Evolutionary conservation across 2,329 filamentous ascomycete genomes (phyloP).

Genomic region (Bipolaris bicolor): DNA sequence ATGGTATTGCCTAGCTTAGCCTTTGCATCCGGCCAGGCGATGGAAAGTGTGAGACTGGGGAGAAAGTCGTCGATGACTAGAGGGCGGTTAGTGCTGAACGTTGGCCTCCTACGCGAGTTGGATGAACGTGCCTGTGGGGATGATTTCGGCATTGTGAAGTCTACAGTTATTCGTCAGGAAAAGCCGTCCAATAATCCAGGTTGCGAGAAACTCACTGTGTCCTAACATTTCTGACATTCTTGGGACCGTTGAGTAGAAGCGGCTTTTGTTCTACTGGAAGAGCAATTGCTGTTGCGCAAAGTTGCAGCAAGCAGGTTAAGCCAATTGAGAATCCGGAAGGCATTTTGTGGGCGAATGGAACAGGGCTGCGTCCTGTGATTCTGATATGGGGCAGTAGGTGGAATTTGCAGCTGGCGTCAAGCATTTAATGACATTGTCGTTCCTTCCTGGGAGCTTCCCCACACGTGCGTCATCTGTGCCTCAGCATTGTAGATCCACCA

Average conservation of each 20-base stretch:
- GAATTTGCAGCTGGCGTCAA: neutral
- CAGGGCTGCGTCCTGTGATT: neutral
- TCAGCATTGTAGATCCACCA: conserved; percentile 33
- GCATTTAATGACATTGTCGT: conserved; percentile 5
- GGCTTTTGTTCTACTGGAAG: conserved; percentile 41
- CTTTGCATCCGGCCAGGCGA: conserved; percentile 54
- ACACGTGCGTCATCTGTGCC: conserved; percentile 31
- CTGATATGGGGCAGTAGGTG: neutral
- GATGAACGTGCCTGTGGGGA: conserved; percentile 43
- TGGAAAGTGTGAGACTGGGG: conserved; percentile 59
- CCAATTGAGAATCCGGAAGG: conserved; percentile 11
- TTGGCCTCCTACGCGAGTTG: neutral
- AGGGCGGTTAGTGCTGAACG: conserved; percentile 7
- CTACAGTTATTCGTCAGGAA: conserved; percentile 24
- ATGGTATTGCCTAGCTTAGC: conserved; percentile 61
- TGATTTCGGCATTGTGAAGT: conserved; percentile 49
- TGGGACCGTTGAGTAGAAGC: conserved; percentile 18
- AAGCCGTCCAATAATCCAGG: neutral
- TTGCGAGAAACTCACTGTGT: conserved; percentile 29
- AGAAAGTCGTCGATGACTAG: conserved; percentile 66
- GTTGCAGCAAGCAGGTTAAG: conserved; percentile 26
- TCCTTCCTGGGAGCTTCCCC: conserved; percentile 20
- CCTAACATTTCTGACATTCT: conserved; percentile 35
- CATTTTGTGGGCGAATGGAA: conserved; percentile 21
- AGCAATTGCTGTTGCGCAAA: conserved; percentile 22